phyloP scores from a whole-genome alignment of 1,139 yeast species.

The Geotrichum reessii region DNA sequence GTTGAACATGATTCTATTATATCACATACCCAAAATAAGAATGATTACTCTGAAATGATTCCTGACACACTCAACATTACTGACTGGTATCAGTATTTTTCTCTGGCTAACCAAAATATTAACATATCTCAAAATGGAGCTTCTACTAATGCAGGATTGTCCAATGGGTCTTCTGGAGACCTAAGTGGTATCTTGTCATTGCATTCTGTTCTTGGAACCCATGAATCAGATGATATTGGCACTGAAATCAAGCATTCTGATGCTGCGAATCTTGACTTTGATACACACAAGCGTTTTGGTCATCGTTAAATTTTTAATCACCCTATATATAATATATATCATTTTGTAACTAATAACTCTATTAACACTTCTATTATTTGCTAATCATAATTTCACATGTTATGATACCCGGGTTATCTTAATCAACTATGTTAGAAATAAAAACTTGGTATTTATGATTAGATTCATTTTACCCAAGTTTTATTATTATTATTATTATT shows the following conservation, averaged over 20 bases:
- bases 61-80: constrained; percentile 37
- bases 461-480: too few relatives aligned
- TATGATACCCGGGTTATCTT: too few relatives aligned
- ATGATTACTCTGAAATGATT: constrained; percentile 20
- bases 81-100: constrained; percentile 39
- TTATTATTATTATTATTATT: too few relatives aligned
- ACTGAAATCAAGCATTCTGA: neutral
- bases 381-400: too few relatives aligned
- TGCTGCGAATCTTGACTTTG: neutral
- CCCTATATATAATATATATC: neutral
- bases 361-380: too few relatives aligned
- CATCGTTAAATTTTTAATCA: neutral
- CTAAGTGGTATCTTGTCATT: neutral
- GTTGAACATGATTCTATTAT: neutral
- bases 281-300: neutral
- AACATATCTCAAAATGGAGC: neutral
- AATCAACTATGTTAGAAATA: too few relatives aligned
- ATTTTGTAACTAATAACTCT: neutral
- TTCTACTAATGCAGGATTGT: neutral
- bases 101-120: constrained; percentile 21
- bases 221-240: neutral
- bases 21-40: constrained; percentile 8
- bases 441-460: too few relatives aligned
- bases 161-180: neutral
- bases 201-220: neutral